Percentiles rank a stretch among this genome's conserved stretches.
Conservation (phyloP, 2,329 filamentous ascomycete genomes). For the Botrytis paeoniae region DNA sequence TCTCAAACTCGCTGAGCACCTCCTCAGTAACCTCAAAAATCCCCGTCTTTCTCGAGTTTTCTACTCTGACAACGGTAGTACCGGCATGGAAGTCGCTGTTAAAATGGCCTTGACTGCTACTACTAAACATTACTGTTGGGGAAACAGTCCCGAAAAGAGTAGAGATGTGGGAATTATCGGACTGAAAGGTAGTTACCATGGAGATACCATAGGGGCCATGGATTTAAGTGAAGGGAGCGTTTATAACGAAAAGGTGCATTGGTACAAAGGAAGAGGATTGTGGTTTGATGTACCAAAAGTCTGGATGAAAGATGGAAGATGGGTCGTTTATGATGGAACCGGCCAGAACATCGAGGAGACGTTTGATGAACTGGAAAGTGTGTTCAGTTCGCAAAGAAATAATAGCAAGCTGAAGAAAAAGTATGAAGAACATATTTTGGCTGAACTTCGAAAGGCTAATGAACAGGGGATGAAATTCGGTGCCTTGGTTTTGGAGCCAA, state of each 20-base stretch:
- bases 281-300: constrained; percentile 81
- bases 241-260: constrained; percentile 81
- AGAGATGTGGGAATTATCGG: constrained; percentile 67
- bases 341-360: constrained; percentile 23
- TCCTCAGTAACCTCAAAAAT: constrained; percentile 60
- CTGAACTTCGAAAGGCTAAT: constrained; percentile 51
- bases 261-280: constrained; percentile 74
- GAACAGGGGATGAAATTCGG: constrained; percentile 65
- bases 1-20: constrained; percentile 61
- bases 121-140: constrained; percentile 63
- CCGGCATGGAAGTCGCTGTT: constrained; percentile 76
- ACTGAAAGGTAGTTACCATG: constrained; percentile 78
- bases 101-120: constrained; percentile 80
- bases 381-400: constrained; percentile 60
- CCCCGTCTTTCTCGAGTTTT: constrained; percentile 69
- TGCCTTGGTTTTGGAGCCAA: constrained; percentile 74
- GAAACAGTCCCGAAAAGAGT: constrained; percentile 37
- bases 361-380: constrained; percentile 46
- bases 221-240: constrained; percentile 74
- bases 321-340: constrained; percentile 50
- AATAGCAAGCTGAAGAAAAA: constrained; percentile 43
- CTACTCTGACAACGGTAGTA: constrained; percentile 81
- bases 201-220: constrained; percentile 87
- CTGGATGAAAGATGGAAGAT: constrained; percentile 61
- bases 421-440: constrained; percentile 60